Conservation (phyloP, 2,329 filamentous ascomycete genomes). For the Arthrobotrys conoides region DNA sequence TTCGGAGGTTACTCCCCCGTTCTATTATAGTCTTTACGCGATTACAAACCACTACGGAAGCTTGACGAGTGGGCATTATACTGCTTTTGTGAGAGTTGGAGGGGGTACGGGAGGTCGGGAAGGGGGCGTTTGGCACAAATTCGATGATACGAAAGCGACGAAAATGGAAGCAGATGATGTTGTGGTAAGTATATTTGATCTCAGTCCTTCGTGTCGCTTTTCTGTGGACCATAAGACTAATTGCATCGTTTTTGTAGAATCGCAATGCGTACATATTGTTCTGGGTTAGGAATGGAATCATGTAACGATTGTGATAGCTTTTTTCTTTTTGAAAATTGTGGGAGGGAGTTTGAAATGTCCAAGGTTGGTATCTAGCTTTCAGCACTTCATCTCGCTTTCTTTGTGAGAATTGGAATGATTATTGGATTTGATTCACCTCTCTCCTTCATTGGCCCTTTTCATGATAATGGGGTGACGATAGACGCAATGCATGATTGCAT, state of each 20-base stretch:
- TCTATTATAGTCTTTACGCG: constrained; percentile 86
- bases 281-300: constrained; percentile 64
- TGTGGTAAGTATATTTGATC: constrained; percentile 61
- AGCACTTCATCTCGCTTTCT: background rate
- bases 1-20: constrained; percentile 72
- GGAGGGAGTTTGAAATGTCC: background rate
- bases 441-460: background rate
- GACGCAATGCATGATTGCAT: background rate
- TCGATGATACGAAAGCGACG: constrained; percentile 78
- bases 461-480: background rate
- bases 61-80: constrained; percentile 83
- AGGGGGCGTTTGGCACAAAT: constrained; percentile 82
- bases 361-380: background rate
- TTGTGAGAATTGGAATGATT: background rate
- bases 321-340: background rate
- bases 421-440: background rate
- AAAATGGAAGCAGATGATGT: constrained; percentile 63
- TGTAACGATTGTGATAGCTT: constrained; percentile 51
- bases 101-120: constrained; percentile 65
- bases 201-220: background rate
- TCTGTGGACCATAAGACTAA: background rate
- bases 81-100: constrained; percentile 77
- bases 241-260: constrained; percentile 44
- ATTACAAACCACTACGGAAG: constrained; percentile 84
- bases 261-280: constrained; percentile 64